These are phyloP conservation scores for Rhizopogon roseolus DNA, from an alignment of 768 basidiomycete genomes.

Conservation along the genomic window DNA sequence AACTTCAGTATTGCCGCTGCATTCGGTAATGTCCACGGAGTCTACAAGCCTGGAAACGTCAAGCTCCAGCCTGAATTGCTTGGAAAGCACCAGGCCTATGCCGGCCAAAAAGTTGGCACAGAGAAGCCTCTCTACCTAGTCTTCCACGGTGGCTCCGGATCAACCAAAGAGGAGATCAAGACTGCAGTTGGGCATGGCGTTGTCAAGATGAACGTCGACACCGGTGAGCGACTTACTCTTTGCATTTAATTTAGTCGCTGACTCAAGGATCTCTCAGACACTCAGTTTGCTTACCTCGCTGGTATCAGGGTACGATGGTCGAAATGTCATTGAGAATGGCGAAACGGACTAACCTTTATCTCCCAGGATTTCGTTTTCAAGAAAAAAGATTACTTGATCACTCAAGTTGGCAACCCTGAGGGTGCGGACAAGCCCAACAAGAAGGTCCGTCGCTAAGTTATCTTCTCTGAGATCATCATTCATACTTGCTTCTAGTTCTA, in stretches of 20 bases:
- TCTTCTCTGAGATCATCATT: neutral
- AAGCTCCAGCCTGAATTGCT: constrained; percentile 88
- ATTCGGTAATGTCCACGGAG: constrained; percentile 98
- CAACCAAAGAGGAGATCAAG: constrained; percentile 91
- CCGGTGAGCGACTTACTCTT: constrained; percentile 35
- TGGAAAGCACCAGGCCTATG: constrained; percentile 82
- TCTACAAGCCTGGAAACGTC: constrained; percentile 99
- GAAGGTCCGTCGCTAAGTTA: constrained; percentile 52
- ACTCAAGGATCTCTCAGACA: constrained; percentile 43
- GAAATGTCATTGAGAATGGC: neutral
- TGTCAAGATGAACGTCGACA: constrained; percentile 99
- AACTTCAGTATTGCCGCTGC: constrained; percentile 98
- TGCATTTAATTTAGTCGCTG: neutral
- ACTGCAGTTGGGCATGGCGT: constrained; percentile 90
- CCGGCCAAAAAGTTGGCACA: constrained; percentile 60
- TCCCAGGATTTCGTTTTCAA: constrained; percentile 75
- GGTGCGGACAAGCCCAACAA: constrained; percentile 98
- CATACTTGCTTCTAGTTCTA: constrained; percentile 51
- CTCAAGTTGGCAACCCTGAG: constrained; percentile 97
- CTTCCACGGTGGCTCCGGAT: constrained; percentile 99
- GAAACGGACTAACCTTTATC: neutral
- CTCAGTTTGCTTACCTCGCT: constrained; percentile 84
- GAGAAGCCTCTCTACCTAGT: constrained; percentile 94
- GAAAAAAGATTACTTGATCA: constrained; percentile 83
- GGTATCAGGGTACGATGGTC: constrained; percentile 65